Evolutionary conservation across 352 stramenopile species (phyloP).

Genomic region (Thraustotheca clavata): DNA sequence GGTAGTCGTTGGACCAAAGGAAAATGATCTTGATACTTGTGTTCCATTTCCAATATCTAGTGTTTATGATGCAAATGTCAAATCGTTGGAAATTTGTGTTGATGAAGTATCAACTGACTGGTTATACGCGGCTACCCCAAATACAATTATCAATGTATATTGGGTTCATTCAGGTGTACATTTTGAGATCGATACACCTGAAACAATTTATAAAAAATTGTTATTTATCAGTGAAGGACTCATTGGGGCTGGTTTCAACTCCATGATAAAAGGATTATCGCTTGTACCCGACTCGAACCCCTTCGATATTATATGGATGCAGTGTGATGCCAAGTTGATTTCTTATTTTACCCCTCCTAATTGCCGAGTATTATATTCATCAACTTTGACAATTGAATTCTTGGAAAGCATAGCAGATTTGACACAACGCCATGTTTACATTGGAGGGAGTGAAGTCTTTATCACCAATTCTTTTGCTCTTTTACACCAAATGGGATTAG

Average conservation of each 20-base stretch:
- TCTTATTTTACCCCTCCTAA: no score
- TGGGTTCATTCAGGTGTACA: conserved; percentile 6
- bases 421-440: no score
- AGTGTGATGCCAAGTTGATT: neutral
- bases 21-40: neutral
- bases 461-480: no score
- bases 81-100: conserved; percentile 5
- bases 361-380: no score
- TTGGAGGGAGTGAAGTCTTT: no score
- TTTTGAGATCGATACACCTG: conserved; percentile 10
- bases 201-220: neutral
- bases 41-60: conserved; percentile 4
- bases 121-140: neutral
- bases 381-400: no score
- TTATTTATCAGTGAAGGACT: conserved; percentile 14
- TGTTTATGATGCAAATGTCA: neutral
- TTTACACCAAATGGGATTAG: no score
- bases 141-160: neutral
- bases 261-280: neutral
- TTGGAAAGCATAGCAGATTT: no score
- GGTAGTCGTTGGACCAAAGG: neutral
- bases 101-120: neutral
- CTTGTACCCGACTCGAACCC: neutral
- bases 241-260: neutral
- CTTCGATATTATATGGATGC: neutral